Base-by-base conservation (phyloP, 2,329 filamentous ascomycete species). In the Aaosphaeria arxii region DNA sequence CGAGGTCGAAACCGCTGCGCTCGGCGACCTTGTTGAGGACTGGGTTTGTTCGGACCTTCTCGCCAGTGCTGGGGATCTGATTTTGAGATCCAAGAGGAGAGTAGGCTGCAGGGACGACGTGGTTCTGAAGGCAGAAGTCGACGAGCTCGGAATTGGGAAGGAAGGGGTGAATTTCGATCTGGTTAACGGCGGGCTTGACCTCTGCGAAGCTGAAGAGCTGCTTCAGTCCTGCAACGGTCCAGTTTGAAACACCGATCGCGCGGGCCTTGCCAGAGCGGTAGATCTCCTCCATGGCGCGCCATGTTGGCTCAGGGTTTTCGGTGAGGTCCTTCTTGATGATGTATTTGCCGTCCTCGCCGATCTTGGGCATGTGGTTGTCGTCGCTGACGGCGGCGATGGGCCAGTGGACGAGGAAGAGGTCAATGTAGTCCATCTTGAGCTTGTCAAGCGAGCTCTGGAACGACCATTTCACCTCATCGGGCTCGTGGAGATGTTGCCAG, bases 151-250 rank as follows among this genome's bases (percentile, higher is more conserved):
- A 75, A 67, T 87, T 84, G 61, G 88, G 86, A 47, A 79, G 79
- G 84, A 86, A 89, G 0, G 87, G 86, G 63, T 89, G 86, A 44
- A 89, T 77, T 80, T 88, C 85, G 55, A 89, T 81, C 66, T 91
- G 87, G 65, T 89, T 88, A 33, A 87, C 84, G 46, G 82, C 77
- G 42, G 86, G 86, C 79, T 82, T 88, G 30, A 83, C 72, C 43
- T 79, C 78, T 4, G 85, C 85, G 66, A 83, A 86, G 40, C 67
- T 64, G 65, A 83, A 83, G 71, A 89, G 75, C 69, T 87, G 79
- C 66, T 89, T 78, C 24, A 91, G 78, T 60, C 87, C 83, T 24
- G 77, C 74, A 44, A 86, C 77, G 3, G 85, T 84, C 66, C 81
- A 90, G 66, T 90, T 91, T 64, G 85, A 88, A 40, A 89, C 86